phyloP scores from a whole-genome alignment of 305 asterid species.

The Fraxinus floribunda region DNA sequence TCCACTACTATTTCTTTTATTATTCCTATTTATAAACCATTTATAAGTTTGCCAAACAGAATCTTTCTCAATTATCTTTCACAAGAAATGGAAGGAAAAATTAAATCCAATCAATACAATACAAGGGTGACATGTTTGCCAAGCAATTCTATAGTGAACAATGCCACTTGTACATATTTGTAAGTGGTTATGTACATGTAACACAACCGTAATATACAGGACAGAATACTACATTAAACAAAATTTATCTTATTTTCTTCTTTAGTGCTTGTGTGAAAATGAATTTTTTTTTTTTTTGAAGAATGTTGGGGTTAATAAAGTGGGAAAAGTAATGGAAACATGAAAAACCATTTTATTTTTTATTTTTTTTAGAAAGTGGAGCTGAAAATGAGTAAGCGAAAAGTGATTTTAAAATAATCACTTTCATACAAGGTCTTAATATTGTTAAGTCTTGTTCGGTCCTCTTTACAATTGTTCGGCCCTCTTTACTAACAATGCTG shows the following conservation, averaged over 20 bases:
- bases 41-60: background rate
- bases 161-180: too few relatives aligned
- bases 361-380: background rate
- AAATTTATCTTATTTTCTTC: background rate
- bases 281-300: background rate
- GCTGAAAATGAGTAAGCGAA: background rate
- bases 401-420: background rate
- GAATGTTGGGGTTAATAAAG: background rate
- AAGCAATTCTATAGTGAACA: background rate
- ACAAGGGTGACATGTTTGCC: background rate
- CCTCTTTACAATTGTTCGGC: background rate
- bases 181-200: too few relatives aligned
- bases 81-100: background rate
- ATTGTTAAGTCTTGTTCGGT: background rate
- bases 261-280: background rate
- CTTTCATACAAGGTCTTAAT: background rate
- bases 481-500: background rate
- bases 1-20: background rate
- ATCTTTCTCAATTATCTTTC: background rate
- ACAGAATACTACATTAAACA: background rate
- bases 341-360: background rate
- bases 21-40: background rate
- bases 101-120: background rate
- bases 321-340: background rate
- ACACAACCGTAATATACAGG: background rate